These are phyloP conservation scores for Talaromyces pinophilus DNA, from an alignment of 2,329 filamentous ascomycete species.

Conservation along the genomic window DNA sequence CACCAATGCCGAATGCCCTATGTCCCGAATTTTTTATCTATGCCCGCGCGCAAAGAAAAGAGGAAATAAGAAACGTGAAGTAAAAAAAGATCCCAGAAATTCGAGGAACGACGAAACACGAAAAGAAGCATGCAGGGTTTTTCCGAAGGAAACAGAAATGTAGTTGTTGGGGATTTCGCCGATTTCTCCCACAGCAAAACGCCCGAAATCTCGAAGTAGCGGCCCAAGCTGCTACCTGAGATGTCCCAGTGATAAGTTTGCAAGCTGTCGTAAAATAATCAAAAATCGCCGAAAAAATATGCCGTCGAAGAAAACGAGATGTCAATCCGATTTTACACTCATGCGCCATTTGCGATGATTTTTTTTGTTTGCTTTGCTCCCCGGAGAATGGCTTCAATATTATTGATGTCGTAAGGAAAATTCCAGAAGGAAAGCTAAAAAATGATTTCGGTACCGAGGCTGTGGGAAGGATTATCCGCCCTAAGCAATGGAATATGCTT, in stretches of 20 bases:
- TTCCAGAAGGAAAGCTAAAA: background rate
- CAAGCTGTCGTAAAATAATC: background rate
- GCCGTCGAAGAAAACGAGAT: background rate
- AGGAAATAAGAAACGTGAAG: background rate
- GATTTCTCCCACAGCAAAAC: background rate
- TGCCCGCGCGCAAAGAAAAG: background rate
- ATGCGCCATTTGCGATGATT: conserved; percentile 3
- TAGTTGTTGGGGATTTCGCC: background rate
- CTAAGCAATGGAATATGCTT: background rate
- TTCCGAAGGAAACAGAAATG: background rate
- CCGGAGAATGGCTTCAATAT: background rate
- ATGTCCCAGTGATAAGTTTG: background rate
- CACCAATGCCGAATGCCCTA: background rate
- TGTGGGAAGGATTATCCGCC: background rate
- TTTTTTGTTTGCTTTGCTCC: background rate
- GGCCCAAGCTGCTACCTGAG: no score
- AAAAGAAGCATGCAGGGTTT: background rate
- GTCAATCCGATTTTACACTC: background rate
- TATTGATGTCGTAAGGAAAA: background rate
- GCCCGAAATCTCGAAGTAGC: background rate
- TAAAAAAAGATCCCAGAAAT: background rate
- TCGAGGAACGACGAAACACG: background rate
- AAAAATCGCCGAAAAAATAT: background rate
- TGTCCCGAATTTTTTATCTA: background rate
- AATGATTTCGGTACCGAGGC: background rate